These are phyloP conservation scores for Eucalyptus leucophloia DNA, from an alignment of 345 rosid genomes.

Conservation along the genomic window DNA sequence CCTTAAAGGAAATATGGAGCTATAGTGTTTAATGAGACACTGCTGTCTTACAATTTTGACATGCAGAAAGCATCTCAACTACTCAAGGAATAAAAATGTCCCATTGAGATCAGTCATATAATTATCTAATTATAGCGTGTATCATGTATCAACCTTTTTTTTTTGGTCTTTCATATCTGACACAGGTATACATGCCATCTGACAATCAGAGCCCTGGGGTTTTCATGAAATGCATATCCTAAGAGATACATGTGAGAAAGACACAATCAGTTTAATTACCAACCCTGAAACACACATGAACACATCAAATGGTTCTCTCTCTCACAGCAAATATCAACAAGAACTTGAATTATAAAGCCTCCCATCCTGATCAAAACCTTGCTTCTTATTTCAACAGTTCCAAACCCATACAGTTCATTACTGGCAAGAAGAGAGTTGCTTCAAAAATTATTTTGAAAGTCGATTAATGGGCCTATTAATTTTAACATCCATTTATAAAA, in stretches of 20 bases:
- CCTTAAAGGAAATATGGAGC: background rate
- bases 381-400: background rate
- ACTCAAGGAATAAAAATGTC: background rate
- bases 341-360: background rate
- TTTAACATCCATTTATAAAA: background rate
- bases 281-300: background rate
- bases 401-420: background rate
- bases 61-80: background rate
- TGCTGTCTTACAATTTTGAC: background rate
- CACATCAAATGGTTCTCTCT: background rate
- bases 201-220: background rate
- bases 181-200: background rate
- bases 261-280: background rate
- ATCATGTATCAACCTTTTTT: background rate
- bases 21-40: background rate
- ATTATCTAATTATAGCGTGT: background rate
- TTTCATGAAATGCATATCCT: background rate
- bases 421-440: background rate
- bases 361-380: background rate
- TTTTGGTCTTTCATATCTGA: background rate
- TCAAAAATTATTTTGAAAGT: background rate
- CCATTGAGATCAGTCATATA: background rate
- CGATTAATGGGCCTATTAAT: background rate
- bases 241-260: background rate
- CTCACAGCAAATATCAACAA: background rate